Conservation (phyloP, 2,329 filamentous ascomycete species). For the Trichoderma afroharzianum region DNA sequence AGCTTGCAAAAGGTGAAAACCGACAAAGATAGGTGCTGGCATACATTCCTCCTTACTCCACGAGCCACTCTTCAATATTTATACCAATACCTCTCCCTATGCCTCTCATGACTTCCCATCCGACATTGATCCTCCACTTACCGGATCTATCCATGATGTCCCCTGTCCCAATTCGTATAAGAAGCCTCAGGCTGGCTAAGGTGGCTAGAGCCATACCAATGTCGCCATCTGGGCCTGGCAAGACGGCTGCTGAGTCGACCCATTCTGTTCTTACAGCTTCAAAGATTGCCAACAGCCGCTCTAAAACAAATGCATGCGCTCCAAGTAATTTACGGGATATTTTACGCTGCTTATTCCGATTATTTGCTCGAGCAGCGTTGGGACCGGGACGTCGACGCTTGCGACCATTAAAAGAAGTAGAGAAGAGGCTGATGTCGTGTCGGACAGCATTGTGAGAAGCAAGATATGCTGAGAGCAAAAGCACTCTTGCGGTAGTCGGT, state of each 20-base stretch:
- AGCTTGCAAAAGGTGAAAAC: neutral
- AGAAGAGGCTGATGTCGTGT: slow-evolving; percentile 73
- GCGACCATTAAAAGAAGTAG: slow-evolving; percentile 59
- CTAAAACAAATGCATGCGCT: slow-evolving; percentile 71
- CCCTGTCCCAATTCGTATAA: slow-evolving; percentile 60
- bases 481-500: slow-evolving; percentile 68
- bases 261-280: slow-evolving; percentile 60
- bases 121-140: slow-evolving; percentile 75
- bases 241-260: slow-evolving; percentile 34
- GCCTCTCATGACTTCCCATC: slow-evolving; percentile 70
- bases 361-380: slow-evolving; percentile 32
- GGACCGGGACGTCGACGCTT: slow-evolving; percentile 49
- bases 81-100: slow-evolving; percentile 71
- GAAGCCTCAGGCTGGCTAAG: slow-evolving; percentile 64
- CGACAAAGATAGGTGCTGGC: neutral
- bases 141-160: slow-evolving; percentile 67
- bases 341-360: slow-evolving; percentile 58
- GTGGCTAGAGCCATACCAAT: slow-evolving; percentile 67
- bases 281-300: slow-evolving; percentile 76
- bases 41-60: slow-evolving; percentile 48
- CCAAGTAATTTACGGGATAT: slow-evolving; percentile 74
- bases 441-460: slow-evolving; percentile 74
- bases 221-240: slow-evolving; percentile 48
- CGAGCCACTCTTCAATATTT: slow-evolving; percentile 74
- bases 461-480: slow-evolving; percentile 74